These are phyloP conservation scores for Streptanthus diversifolius DNA, from an alignment of 345 rosid species.

Conservation along the genomic window DNA sequence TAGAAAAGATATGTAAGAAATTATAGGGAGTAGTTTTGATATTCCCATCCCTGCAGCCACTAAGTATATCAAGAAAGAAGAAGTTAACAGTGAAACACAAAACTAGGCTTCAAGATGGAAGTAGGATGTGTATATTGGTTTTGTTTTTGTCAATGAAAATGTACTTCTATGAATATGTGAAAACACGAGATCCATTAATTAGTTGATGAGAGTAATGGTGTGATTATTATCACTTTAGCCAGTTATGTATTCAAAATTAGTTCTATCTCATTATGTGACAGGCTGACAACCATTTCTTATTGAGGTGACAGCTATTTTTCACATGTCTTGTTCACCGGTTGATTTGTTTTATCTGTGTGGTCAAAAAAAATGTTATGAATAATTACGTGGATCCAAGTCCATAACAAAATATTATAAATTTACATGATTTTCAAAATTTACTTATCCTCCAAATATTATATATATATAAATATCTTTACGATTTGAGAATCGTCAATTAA, in stretches of 20 bases:
- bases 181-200: background rate
- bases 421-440: too few relatives aligned
- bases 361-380: too few relatives aligned
- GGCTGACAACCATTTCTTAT: background rate
- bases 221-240: background rate
- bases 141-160: background rate
- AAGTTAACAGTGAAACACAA: background rate
- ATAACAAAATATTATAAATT: too few relatives aligned
- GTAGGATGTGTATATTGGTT: background rate
- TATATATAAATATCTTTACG: too few relatives aligned
- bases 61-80: background rate
- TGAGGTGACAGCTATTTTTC: background rate
- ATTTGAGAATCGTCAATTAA: too few relatives aligned
- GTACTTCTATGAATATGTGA: background rate
- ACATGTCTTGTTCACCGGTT: background rate
- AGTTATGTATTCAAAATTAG: background rate
- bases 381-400: too few relatives aligned
- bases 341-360: background rate
- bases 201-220: background rate
- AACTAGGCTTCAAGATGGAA: too few relatives aligned
- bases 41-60: constrained; percentile 5
- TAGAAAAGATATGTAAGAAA: constrained; percentile 20
- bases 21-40: background rate
- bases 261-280: background rate
- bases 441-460: too few relatives aligned